phyloP scores from a whole-genome alignment of 192 early-diverging fungal species.

The Coemansia sp. region DNA sequence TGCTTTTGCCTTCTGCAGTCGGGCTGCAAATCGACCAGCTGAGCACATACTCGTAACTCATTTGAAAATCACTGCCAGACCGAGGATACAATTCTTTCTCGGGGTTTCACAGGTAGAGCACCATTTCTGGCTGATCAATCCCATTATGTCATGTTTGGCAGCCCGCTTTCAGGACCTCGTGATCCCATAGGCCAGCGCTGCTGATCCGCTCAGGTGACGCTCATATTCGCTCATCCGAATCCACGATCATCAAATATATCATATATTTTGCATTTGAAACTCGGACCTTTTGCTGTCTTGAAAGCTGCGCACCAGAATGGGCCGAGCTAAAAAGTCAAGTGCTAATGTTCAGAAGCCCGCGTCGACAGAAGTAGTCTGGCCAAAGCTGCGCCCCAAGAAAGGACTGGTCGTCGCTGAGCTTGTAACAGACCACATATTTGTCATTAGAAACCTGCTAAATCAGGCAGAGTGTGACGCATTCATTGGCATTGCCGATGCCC shows the following conservation, averaged over 20 bases:
- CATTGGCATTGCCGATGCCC: conserved; percentile 41
- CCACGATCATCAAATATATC: background rate
- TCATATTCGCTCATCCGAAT: background rate
- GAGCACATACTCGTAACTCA: background rate
- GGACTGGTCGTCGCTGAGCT: conserved; percentile 30
- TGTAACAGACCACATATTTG: conserved; percentile 43
- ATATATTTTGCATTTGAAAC: background rate
- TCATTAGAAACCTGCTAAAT: conserved; percentile 24
- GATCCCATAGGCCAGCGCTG: background rate
- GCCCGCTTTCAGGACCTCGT: background rate
- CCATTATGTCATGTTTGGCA: background rate
- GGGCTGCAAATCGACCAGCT: background rate
- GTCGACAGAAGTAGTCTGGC: conserved; percentile 22
- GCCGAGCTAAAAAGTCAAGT: conserved; percentile 19
- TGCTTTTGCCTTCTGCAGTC: background rate
- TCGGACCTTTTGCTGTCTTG: background rate
- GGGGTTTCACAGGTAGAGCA: background rate
- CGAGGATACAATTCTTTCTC: background rate
- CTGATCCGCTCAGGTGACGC: background rate
- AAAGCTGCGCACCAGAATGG: conserved; percentile 10
- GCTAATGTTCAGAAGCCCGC: background rate
- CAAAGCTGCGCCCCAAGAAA: conserved; percentile 32
- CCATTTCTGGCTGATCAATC: background rate
- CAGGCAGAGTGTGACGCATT: conserved; percentile 41
- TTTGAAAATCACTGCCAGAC: background rate